A percentile compares a stretch with the other conserved stretches of the same genome.
phyloP scores from a whole-genome alignment of 139 green algal species.

The Yamagishiella unicocca region DNA sequence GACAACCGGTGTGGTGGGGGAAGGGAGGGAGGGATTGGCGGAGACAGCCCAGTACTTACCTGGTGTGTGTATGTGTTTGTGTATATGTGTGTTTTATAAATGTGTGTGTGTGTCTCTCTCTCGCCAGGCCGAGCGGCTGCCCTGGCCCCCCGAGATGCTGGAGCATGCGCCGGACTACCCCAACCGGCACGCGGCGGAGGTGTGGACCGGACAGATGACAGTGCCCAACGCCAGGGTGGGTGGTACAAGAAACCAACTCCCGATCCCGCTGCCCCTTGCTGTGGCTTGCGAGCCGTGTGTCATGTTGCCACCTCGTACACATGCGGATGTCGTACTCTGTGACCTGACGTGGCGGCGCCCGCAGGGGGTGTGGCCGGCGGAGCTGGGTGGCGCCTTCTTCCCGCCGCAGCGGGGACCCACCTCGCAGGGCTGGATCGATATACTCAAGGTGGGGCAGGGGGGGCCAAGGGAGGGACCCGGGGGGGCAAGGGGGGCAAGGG shows the following conservation, averaged over 20 bases:
- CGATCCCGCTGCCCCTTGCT: background rate
- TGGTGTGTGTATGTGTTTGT: background rate
- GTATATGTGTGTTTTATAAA: background rate
- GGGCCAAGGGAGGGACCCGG: background rate
- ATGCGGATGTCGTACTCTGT: too few species aligned
- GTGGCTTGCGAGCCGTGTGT: background rate
- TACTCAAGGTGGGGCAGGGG: slow-evolving; percentile 13
- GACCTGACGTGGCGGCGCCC: too few species aligned
- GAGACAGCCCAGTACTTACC: too few species aligned
- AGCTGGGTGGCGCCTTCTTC: slow-evolving; percentile 33
- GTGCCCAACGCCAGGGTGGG: slow-evolving; percentile 30
- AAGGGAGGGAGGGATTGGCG: too few species aligned
- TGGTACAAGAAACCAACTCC: background rate
- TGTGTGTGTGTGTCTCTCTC: background rate
- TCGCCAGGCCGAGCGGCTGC: background rate
- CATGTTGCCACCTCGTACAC: too few species aligned
- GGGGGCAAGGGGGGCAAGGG: too few species aligned
- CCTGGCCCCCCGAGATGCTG: slow-evolving; percentile 11
- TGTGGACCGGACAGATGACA: background rate
- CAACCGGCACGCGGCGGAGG: background rate
- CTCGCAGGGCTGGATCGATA: background rate
- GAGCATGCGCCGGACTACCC: background rate
- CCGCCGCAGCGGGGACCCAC: background rate
- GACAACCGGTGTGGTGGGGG: too few species aligned
- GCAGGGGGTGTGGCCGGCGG: slow-evolving; percentile 49